Percentiles rank a stretch among this genome's conserved stretches.
Conservation (phyloP, 208 protist species). For the Paratrypanosoma confusum region DNA sequence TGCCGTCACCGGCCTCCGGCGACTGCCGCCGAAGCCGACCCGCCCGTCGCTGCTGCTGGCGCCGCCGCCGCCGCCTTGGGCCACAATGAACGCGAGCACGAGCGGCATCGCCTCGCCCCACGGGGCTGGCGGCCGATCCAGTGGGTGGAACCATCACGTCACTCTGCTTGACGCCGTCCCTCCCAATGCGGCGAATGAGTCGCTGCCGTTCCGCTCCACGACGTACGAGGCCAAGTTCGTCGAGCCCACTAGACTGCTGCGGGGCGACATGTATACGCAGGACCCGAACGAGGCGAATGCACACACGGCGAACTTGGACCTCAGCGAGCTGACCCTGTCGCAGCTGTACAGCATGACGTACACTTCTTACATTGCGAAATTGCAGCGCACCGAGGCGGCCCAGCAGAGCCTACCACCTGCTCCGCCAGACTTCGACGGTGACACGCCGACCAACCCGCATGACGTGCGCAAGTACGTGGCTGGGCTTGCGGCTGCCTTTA, state of each 20-base stretch:
- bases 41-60: too few species aligned
- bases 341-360: conserved; percentile 58
- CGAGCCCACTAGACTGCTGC: conserved; percentile 22
- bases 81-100: too few species aligned
- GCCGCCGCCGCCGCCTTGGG: too few species aligned
- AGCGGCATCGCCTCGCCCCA: too few species aligned
- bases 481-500: conserved; percentile 25
- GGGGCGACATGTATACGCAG: conserved; percentile 56
- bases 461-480: conserved; percentile 51
- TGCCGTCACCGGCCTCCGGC: too few species aligned
- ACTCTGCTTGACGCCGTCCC: too few species aligned
- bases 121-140: too few species aligned
- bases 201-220: conserved; percentile 38
- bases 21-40: too few species aligned
- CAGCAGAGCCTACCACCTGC: conserved; percentile 26
- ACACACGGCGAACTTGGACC: conserved; percentile 13
- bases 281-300: conserved; percentile 25
- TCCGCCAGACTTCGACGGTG: conserved; percentile 71
- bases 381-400: conserved; percentile 12
- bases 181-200: too few species aligned
- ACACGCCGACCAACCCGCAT: conserved; percentile 46
- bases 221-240: conserved; percentile 60
- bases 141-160: too few species aligned
- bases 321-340: conserved; percentile 38
- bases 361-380: conserved; percentile 28